These are phyloP conservation scores for Orbilia javanica DNA, from an alignment of 2,329 filamentous ascomycete species.

Conservation along the genomic window DNA sequence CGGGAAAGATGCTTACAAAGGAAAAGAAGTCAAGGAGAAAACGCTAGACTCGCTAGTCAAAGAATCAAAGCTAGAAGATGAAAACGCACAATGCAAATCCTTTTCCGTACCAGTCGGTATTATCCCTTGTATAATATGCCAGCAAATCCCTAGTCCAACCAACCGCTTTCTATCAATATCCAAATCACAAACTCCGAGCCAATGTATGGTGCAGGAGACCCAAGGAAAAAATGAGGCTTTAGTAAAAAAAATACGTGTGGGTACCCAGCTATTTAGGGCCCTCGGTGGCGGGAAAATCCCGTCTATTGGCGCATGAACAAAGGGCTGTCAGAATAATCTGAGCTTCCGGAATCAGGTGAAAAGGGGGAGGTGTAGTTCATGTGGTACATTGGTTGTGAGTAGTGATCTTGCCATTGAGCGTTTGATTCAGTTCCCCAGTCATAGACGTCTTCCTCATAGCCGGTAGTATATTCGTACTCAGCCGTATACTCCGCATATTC, in stretches of 20 bases:
- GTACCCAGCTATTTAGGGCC: slow-evolving; percentile 21
- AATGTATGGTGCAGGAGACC: slow-evolving; percentile 53
- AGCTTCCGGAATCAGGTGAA: slow-evolving; percentile 54
- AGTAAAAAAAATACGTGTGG: slow-evolving; percentile 25
- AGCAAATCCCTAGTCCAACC: slow-evolving; percentile 34
- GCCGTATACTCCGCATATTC: slow-evolving; percentile 42
- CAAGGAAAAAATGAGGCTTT: slow-evolving; percentile 33
- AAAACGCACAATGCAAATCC: slow-evolving; percentile 54
- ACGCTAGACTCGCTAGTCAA: slow-evolving; percentile 50
- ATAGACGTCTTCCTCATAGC: slow-evolving; percentile 55
- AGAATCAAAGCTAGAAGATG: slow-evolving; percentile 31
- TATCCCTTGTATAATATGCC: slow-evolving; percentile 32
- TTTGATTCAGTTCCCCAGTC: slow-evolving; percentile 45
- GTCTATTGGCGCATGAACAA: slow-evolving; percentile 52
- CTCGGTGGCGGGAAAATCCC: slow-evolving; percentile 35
- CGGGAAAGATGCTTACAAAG: slow-evolving; percentile 38
- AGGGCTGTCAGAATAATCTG: slow-evolving; percentile 53
- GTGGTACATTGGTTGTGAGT: slow-evolving; percentile 53
- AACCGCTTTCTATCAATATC: slow-evolving; percentile 28
- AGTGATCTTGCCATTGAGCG: slow-evolving; percentile 53
- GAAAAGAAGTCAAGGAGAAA: slow-evolving; percentile 27
- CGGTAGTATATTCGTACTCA: slow-evolving; percentile 48
- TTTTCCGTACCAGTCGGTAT: slow-evolving; percentile 47
- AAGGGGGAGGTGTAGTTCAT: slow-evolving; percentile 54
- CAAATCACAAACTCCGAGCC: slow-evolving; percentile 47